Base-by-base conservation (phyloP, 805 yeast species). In the Yamadazyma akitaensis region DNA sequence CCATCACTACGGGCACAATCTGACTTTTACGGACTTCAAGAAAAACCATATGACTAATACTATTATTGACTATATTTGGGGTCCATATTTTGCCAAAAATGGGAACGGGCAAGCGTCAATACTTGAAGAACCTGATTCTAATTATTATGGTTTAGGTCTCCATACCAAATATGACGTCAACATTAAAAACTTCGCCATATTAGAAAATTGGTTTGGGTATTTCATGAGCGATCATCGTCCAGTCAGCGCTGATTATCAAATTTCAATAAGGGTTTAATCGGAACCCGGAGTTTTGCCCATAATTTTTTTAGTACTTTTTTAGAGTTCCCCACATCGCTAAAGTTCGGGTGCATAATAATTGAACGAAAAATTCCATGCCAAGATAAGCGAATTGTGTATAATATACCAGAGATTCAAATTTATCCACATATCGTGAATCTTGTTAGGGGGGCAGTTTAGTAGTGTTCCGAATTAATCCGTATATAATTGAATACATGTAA, bases 11-110 rank as follows among this genome's bases (percentile, higher is more conserved):
- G 83, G 82, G 0, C 68, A 66, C 47, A 51, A 51, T 17, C 50
- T 64, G 19, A 79, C 83, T 0, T 77, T 68, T 50, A 76, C 82
- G 0, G 82, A 82, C 3, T 80, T 78, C 52, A 65, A 67, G 48
- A 58, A 53, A 14, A 57, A 51, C 11, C 34, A 59, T 39, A 68
- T 62, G 49, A 61, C 41, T 5, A 58, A 51, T 31, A 46, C 61
- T 5, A 63, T 72, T 40, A 76, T 76, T 40, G 80, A 76, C 53
- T 75, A 73, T 48, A 67, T 76, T 26, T 76, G 78, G 77, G 62
- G 70, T 1, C 69, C 72, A 6, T 51, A 51, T 41, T 59, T 52
- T 50, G 53, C 65, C 14, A 49, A 42, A 19, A 44, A 50, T 21
- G 53, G 53, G 7, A 63, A 54, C 36, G 54, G 45, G 24, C 64